Base-by-base conservation (phyloP, 2,329 filamentous ascomycete genomes). In the Malbranchea zuffiana region DNA sequence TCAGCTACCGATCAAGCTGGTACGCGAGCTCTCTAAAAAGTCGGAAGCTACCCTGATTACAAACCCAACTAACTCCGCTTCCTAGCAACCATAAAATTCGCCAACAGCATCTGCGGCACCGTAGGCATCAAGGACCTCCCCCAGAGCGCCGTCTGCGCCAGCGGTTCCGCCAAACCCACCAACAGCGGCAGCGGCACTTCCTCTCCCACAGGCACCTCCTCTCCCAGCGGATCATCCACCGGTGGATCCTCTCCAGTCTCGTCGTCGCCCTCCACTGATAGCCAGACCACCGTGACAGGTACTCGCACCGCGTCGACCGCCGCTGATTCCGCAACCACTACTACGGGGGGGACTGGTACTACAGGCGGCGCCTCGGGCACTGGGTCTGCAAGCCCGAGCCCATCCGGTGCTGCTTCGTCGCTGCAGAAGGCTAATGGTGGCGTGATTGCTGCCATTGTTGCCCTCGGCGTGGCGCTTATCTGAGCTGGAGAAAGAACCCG, bases 1-100 rank as follows among this genome's bases (percentile, higher is more conserved):
- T 45, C 48, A 20, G 16, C 47, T 0, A 47, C 47, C 0, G 64
- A 68, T n/a, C 63, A 71, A 40, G 36, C 61, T 24, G 45, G 61
- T 57, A 54, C 13, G 47, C 47, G 20, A 7, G 10, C 8, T 24
- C 24, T 27, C 26, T 8, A 13, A 17, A 4, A 10, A 17, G 6
- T 16, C n/a, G 5, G 17, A 5, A 17, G 18, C 8, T 13, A 28
- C 19, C 16, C 29, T 37, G 15, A 16, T 13, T 8, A 16, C 13
- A n/a, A 4, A n/a, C 20, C 19, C n/a, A 21, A 23, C 26, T 18
- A 25, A 25, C 20, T 23, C 20, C 15, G 5, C 21, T 3, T 5
- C 35, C 19, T 32, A 63, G 60, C 48, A 17, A 54, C 55, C 19
- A 44, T 62, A 37, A 40, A 54, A 21, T 57, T 51, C 41, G 59